Base-by-base conservation (phyloP, 2,329 filamentous ascomycete genomes). In the Colletotrichum karsti region DNA sequence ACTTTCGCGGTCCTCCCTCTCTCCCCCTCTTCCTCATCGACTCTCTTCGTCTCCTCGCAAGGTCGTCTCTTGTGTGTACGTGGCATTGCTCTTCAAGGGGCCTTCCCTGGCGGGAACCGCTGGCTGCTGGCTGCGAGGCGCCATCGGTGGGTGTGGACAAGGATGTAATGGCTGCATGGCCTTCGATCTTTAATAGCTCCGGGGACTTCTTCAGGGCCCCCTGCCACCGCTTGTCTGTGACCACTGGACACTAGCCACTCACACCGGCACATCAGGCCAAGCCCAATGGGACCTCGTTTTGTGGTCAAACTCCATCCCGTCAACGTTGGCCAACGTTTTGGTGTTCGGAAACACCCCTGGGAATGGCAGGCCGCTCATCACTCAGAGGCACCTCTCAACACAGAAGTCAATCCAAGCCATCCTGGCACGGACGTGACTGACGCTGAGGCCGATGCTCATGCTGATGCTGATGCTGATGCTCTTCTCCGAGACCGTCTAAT, bases 121-220 rank as follows among this genome's bases (percentile, higher is more conserved):
- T 69, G 33, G 63, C 63, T 56, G 56, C 66, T 69, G 33, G 63
- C 63, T 62, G 66, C 57, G 55, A 67, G 62, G 55, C 56, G 66
- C 56, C 66, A 35, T 62, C 39, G 35, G 59, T 64, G 64, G 66
- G 66, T 69, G 66, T 57, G 56, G 41, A 67, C 66, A 67, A 56
- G 66, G 66, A 67, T 69, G 50, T 56, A 63, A 67, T 67, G 66
- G 66, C 42, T 69, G 66, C 66, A 69, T 67, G 66, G 46, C 58
- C 62, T 70, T 70, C 69, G 69, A 71, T 71, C 69, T 71, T 67
- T 63, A 70, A 67, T 60, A 67, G 69, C 63, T 58, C 67, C 69
- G 69, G 69, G 69, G 67, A 61, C 67, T 70, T 71, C 69, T 71
- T 70, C 69, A 69, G 64, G 53, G 18, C 58, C 69, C 66, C 63